A percentile compares a stretch with the other conserved stretches of the same genome.
These are phyloP conservation scores for Sugiyamaella smithiae DNA, from an alignment of 805 yeast genomes.

Conservation along the genomic window DNA sequence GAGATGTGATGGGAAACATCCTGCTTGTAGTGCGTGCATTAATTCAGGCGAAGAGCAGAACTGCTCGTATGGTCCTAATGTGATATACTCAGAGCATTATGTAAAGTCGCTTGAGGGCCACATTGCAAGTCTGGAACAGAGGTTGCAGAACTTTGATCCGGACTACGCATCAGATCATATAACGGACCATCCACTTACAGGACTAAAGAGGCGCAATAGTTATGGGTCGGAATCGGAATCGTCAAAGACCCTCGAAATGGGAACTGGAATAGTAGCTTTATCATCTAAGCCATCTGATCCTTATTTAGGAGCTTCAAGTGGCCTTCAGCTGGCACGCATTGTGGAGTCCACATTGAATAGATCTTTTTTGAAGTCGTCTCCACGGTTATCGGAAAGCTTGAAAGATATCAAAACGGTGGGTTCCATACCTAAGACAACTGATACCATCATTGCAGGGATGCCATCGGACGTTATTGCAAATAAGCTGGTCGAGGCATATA, in stretches of 20 bases:
- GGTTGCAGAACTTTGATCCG: not conserved
- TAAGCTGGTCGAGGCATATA: constrained; percentile 6
- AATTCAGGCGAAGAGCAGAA: not conserved
- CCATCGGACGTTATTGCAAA: constrained; percentile 1
- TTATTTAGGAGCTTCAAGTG: constrained; percentile 6
- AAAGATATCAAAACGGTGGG: not conserved
- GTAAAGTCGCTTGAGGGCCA: constrained; percentile 4
- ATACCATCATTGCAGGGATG: not conserved
- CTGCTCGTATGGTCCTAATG: not conserved
- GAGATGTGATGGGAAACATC: constrained; percentile 1
- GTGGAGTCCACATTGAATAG: constrained; percentile 3
- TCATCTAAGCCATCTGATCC: constrained; percentile 2
- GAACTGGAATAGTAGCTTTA: not conserved
- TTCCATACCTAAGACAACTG: not conserved
- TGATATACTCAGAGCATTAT: not conserved
- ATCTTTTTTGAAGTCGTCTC: not conserved
- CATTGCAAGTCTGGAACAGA: not conserved
- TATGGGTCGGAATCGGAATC: not conserved
- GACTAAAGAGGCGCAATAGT: not conserved
- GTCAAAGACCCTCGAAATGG: constrained; percentile 5
- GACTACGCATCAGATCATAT: constrained; percentile 1
- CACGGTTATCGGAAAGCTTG: not conserved
- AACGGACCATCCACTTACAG: not conserved
- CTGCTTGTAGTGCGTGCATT: constrained; percentile 1
- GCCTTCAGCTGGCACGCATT: not conserved